Base-by-base conservation (phyloP, 1,284 basidiomycete species). In the Caloboletus firmus region DNA sequence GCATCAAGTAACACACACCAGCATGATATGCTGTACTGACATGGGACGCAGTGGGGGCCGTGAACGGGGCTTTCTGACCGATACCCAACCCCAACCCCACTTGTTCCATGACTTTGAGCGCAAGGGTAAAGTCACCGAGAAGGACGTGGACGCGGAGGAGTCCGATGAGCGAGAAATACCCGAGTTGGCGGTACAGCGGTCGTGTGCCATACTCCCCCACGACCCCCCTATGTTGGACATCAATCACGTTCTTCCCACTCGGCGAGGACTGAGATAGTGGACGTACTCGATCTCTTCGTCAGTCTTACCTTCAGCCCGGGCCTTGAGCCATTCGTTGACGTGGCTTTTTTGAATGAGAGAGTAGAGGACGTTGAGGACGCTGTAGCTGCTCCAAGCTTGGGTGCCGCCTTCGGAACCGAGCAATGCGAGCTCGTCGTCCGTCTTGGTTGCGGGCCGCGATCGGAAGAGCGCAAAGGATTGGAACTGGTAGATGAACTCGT, bases 401-500 rank as follows among this genome's bases (percentile, higher is more conserved):
- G 43, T 53, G 53, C 83, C 83, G 26, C 85, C 90, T 36, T 91
- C 89, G 3, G 89, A 71, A 13, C 35, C 85, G 31, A 96, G 80
- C 76, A 94, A 81, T 49, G 81, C 70, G 31, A 94, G 79, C 71
- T 98, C 96, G 65, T 98, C 95, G 51, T 95, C 94, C 0, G 85
- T 84, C 78, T 98, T 98, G 59, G 80, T 81, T 59, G 89, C 88
- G 34, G 87, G 83, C 68, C 91, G 91, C 39, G 90, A 89, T 53
- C 95, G 79, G 89, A 93, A 98, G 51, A 91, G 86, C 63, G 94
- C 89, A 76, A 98, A 98, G 22, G 91, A 91, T 72, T 97, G 93
- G 80, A 96, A 99, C 72, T 98, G 96, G 76, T 98, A 99, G 65
- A 98, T 97, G 74, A 99, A 99, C 70, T 98, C 96, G 76, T 98